phyloP scores from a whole-genome alignment of 768 basidiomycete species.

The Podaxis sp. region DNA sequence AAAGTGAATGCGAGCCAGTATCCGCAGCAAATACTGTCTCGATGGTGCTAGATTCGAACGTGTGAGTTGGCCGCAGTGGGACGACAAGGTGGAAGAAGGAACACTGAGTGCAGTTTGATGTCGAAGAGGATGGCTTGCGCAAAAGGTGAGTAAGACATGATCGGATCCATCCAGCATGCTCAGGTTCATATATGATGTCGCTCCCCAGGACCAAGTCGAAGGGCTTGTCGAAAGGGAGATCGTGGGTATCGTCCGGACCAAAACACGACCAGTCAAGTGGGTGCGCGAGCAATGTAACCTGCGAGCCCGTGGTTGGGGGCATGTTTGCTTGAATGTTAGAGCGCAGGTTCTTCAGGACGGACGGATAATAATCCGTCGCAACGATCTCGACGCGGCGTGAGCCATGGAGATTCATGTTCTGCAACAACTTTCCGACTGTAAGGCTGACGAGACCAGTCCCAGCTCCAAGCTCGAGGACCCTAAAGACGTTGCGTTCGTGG shows the following conservation, averaged over 20 bases:
- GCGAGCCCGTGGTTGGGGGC: conserved; percentile 13
- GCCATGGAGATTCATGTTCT: not conserved
- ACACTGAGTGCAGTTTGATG: not conserved
- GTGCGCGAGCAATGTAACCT: conserved; percentile 21
- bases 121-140: conserved; percentile 22
- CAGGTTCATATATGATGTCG: conserved; percentile 78
- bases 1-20: not conserved
- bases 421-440: conserved; percentile 34
- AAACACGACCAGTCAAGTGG: conserved; percentile 66
- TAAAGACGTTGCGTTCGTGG: conserved; percentile 22
- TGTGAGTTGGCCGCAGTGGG: conserved; percentile 69
- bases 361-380: conserved; percentile 78
- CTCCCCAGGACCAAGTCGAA: conserved; percentile 80
- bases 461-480: conserved; percentile 78
- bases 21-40: conserved; percentile 49
- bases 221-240: conserved; percentile 31
- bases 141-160: conserved; percentile 55
- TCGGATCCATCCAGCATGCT: conserved; percentile 73
- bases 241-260: conserved; percentile 9
- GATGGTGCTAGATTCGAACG: conserved; percentile 55
- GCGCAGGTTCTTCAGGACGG: conserved; percentile 68
- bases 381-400: conserved; percentile 36
- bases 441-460: conserved; percentile 82
- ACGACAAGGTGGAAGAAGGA: conserved; percentile 70
- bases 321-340: conserved; percentile 64